Evolutionary conservation across 2,329 filamentous ascomycete species (phyloP).

Genomic region (Immersiporthe knoxdaviesiana): DNA sequence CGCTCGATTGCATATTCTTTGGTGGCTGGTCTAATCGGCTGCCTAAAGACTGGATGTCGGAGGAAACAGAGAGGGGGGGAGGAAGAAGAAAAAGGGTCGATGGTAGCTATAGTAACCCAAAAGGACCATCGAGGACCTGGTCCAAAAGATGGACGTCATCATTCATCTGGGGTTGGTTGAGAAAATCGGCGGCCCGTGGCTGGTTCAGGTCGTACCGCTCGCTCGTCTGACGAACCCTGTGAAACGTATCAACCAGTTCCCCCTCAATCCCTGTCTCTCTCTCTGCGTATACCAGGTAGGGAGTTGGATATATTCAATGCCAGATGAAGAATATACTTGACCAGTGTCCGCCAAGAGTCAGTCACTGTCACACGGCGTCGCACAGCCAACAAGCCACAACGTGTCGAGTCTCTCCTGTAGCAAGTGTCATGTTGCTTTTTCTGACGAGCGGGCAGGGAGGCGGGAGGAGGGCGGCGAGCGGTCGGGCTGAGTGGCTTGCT

Average conservation of each 20-base stretch:
- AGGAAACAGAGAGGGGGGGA: no score
- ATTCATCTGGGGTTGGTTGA: background rate
- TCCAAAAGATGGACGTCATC: no score
- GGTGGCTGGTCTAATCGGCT: background rate
- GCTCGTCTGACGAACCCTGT: background rate
- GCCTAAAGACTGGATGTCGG: background rate
- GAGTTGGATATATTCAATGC: background rate
- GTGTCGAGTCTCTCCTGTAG: background rate
- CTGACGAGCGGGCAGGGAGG: background rate
- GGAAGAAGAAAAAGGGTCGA: background rate
- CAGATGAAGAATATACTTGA: background rate
- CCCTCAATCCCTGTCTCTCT: no score
- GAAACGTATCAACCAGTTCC: background rate
- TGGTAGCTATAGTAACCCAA: background rate
- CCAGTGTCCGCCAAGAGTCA: background rate
- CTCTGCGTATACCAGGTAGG: background rate
- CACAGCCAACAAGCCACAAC: background rate
- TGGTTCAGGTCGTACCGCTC: background rate
- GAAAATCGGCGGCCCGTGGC: background rate
- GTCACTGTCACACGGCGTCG: background rate
- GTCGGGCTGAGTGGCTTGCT: background rate
- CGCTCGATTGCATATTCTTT: background rate
- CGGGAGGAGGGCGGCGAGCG: background rate
- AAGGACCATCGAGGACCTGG: background rate
- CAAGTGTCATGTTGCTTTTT: constrained; percentile 6